Conservation (phyloP, 331 rosid genomes). For the Cydonia oblonga region DNA sequence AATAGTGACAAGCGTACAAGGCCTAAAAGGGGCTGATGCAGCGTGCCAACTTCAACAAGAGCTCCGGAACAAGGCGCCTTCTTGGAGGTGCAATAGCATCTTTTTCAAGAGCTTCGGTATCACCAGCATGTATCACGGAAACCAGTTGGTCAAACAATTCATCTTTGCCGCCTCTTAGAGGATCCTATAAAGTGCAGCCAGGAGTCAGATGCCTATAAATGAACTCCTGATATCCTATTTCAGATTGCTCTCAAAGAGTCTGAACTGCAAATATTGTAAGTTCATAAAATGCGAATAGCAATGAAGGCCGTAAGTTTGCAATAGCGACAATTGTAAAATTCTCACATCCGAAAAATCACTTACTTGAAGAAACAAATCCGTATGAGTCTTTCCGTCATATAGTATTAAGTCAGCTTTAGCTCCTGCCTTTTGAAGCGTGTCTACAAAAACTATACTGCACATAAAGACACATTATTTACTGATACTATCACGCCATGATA, state of each 20-base stretch:
- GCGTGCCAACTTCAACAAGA: constrained; percentile 56
- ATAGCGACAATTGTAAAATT: neutral
- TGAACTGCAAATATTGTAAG: neutral
- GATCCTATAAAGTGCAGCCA: constrained; percentile 54
- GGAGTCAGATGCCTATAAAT: neutral
- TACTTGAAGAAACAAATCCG: constrained; percentile 94
- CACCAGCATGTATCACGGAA: constrained; percentile 54
- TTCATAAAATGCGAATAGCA: neutral
- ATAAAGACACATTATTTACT: constrained; percentile 10
- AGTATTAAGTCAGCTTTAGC: constrained; percentile 56
- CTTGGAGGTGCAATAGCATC: constrained; percentile 58
- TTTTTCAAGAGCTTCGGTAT: constrained; percentile 59
- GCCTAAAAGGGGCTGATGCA: constrained; percentile 70
- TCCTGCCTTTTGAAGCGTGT: constrained; percentile 53
- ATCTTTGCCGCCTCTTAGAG: constrained; percentile 83
- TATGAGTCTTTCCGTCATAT: constrained; percentile 85
- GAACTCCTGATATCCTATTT: neutral
- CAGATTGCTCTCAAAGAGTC: neutral
- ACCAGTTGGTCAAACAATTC: constrained; percentile 59
- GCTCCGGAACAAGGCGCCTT: constrained; percentile 73
- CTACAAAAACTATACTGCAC: constrained; percentile 56
- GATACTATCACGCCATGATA: neutral
- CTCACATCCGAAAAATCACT: constrained; percentile 10
- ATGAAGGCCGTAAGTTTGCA: neutral
- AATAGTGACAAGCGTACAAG: neutral